phyloP scores from a whole-genome alignment of 805 yeast species.

The Candida caryicola region DNA sequence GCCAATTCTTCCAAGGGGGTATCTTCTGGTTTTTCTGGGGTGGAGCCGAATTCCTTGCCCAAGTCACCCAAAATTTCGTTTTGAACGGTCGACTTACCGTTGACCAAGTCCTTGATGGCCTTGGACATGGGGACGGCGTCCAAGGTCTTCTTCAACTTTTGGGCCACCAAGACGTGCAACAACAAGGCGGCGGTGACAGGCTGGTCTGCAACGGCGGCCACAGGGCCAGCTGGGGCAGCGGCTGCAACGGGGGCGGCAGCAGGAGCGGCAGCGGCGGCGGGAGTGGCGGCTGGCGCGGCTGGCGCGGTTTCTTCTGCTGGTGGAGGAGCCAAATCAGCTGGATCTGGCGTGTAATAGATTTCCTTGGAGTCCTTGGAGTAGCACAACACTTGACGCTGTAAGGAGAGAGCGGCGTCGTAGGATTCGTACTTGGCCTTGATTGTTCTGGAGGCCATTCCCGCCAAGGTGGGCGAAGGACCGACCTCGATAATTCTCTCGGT shows the following conservation, averaged over 20 bases:
- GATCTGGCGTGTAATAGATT: conserved; percentile 90
- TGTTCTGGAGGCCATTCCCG: conserved; percentile 98
- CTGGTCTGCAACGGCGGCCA: conserved; percentile 79
- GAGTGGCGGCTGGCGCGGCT: conserved; percentile 36
- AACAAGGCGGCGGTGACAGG: conserved; percentile 83
- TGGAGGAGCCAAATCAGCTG: conserved; percentile 49
- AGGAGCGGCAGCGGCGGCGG: conserved; percentile 55
- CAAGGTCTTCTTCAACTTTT: conserved; percentile 87
- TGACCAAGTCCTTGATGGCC: conserved; percentile 94
- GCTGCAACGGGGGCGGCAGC: conserved; percentile 53
- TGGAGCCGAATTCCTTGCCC: conserved; percentile 96
- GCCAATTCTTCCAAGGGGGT: conserved; percentile 95
- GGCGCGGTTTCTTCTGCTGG: conserved; percentile 17
- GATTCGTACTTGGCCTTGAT: conserved; percentile 93
- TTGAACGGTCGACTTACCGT: conserved; percentile 98
- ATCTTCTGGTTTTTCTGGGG: conserved; percentile 99
- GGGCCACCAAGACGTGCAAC: conserved; percentile 89
- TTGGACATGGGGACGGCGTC: conserved; percentile 84
- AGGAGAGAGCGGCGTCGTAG: conserved; percentile 93
- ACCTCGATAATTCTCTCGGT: conserved; percentile 97
- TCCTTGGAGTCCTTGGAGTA: conserved; percentile 95
- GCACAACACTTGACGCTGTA: conserved; percentile 90
- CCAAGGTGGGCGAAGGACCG: conserved; percentile 98
- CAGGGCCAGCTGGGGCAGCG: conserved; percentile 55
- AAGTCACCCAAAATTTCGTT: conserved; percentile 98